Evolutionary conservation across 2,329 filamentous ascomycete genomes (phyloP).

Genomic region (Curvularia verruculosa): DNA sequence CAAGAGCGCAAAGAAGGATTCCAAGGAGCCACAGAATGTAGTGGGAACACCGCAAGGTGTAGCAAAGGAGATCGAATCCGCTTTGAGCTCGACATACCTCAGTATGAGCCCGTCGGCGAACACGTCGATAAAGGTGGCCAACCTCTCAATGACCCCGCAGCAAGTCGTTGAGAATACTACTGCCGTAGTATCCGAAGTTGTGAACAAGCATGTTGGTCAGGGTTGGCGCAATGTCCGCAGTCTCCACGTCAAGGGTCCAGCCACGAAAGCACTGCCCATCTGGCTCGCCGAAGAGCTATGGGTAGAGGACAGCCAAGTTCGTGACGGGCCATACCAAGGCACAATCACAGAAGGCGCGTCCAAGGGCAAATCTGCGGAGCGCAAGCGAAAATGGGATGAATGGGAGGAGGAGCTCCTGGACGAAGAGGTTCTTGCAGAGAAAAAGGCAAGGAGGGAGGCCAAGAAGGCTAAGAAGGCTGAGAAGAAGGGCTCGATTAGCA

Average conservation of each 20-base stretch:
- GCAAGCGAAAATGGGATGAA: conserved; percentile 48
- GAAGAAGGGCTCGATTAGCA: conserved; percentile 46
- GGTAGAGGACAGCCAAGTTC: conserved; percentile 76
- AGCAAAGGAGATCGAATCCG: conserved; percentile 80
- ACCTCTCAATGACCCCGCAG: conserved; percentile 73
- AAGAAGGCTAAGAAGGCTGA: conserved; percentile 56
- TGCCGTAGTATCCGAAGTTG: conserved; percentile 66
- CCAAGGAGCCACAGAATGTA: conserved; percentile 41
- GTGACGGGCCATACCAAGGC: conserved; percentile 57
- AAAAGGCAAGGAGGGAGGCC: conserved; percentile 51
- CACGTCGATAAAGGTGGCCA: conserved; percentile 80
- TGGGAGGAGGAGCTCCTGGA: conserved; percentile 48
- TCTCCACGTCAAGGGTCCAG: conserved; percentile 88
- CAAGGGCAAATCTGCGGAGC: conserved; percentile 36
- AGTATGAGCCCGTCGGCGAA: conserved; percentile 79
- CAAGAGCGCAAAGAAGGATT: conserved; percentile 51
- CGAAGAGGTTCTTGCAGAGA: conserved; percentile 42
- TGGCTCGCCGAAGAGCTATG: conserved; percentile 94
- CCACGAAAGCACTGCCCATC: conserved; percentile 88
- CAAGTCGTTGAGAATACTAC: conserved; percentile 82
- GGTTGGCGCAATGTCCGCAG: conserved; percentile 86
- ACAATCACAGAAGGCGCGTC: conserved; percentile 32
- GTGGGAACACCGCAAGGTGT: conserved; percentile 69
- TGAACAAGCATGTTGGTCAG: conserved; percentile 81
- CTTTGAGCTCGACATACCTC: conserved; percentile 77